phyloP scores from a whole-genome alignment of 176 grass and related monocot species.

The Stipa capillata region DNA sequence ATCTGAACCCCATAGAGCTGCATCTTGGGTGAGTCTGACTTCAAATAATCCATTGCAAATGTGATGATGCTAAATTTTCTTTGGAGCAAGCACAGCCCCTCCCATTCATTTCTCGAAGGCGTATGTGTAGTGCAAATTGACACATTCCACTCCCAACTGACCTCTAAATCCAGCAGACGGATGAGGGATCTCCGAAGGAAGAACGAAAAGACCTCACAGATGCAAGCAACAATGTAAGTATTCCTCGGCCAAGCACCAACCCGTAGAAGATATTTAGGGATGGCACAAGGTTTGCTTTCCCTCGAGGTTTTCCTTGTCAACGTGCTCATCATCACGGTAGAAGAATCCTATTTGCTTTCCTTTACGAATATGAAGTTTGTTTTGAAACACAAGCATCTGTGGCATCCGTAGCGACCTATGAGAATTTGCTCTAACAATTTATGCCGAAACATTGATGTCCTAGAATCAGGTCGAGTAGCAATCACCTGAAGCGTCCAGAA shows the following conservation, averaged over 20 bases:
- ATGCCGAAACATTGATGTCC: no score
- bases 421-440: no score
- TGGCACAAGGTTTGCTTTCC: background rate
- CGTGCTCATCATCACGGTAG: no score
- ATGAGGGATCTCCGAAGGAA: background rate
- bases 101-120: no score
- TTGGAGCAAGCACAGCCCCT: no score
- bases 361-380: no score
- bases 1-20: background rate
- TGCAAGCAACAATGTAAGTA: background rate
- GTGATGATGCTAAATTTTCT: background rate
- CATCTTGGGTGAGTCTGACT: background rate
- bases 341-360: no score
- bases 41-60: background rate
- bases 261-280: background rate
- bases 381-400: no score
- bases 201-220: background rate
- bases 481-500: no score
- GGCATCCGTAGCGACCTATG: no score
- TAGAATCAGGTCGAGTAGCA: no score
- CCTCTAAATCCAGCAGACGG: background rate
- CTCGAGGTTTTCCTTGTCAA: no score
- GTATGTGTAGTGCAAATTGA: background rate
- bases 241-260: background rate
- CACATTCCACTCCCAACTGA: background rate